Base-by-base conservation (phyloP, 306 rosid species). In the Adenanthera pavonina region DNA sequence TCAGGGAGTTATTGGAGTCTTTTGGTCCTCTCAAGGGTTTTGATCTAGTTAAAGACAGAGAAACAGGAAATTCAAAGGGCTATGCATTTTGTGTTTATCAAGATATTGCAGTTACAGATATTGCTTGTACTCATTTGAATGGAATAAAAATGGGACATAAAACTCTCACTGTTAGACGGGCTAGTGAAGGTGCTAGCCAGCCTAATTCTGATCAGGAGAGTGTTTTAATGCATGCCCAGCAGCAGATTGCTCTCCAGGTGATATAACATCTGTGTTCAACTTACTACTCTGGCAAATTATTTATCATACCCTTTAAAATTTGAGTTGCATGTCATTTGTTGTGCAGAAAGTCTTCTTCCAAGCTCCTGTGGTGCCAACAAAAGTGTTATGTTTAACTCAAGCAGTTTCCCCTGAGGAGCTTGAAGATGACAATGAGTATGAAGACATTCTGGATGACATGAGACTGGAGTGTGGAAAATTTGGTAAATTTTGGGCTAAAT, bases 121-220 rank as follows among this genome's bases (percentile, higher is more conserved):
- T 95, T 86, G 99, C 99, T 2, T 95, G 99, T 86, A 97, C 99
- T 6, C 98, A 98, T 79, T 88, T 95, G 43, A 95, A 95, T 79
- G 99, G 99, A 85, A 95, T 95, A 84, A 95, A 95, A 87, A 95
- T 95, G 99, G 99, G 99, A 5, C 98, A 95, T 75, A 95, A 93
- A 87, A 95, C 99, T 0, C 97, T 95, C 43, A 95, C 99, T 6
- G 99, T 95, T 81, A 90, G 99, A 66, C 97, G 99, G 64, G 99
- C 99, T 38, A 95, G 93, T 82, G 98, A 95, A 89, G 97, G 97
- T 78, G 85, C 99, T 67, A 95, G 64, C 82, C 99, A 95, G 86
- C 94, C 97, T 11, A 95, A 95, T 85, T 97, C 98, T 4, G 99
- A 95, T 85, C 98, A 93, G 80, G 99, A 95, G 87, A 93, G 88